Base-by-base conservation (phyloP, 345 rosid species). In the Kandelia obovata region DNA sequence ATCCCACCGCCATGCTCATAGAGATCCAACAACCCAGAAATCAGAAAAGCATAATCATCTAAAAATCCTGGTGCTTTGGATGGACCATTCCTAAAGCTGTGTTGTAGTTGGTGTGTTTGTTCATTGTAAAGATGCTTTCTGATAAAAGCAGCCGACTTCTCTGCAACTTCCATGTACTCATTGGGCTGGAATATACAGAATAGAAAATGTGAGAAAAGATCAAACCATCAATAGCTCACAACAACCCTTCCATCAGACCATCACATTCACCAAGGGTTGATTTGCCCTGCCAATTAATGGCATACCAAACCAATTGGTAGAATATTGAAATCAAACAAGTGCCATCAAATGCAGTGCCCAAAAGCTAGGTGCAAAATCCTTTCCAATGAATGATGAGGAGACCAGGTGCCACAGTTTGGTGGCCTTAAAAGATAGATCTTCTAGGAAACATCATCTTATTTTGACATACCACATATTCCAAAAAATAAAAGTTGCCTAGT, bases 61-160 rank as follows among this genome's bases (percentile, higher is more conserved):
- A 94, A 72, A 69, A 94, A 94, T 58, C 91, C 98, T 16, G 98
- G 98, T 61, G 98, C 98, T 79, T 78, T 89, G 0, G 97, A 88
- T 46, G 98, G 97, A 55, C 96, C 98, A 65, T 89, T 56, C 28
- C 59, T 56, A 56, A 56, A 56, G 59, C 59, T 56, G 59, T 56
- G 59, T 25, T 7, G 31, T 9, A 56, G 59, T n/a, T 15, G 26
- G 17, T 19, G 19, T 10, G 89, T 79, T 16, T 87, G 81, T 67
- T 83, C 84, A 71, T 85, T 78, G 62, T 89, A 94, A 8, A 94
- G 92, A 80, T 82, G 79, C 66, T 30, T 74, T 81, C 80, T 87
- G 53, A 94, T 84, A 61, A 94, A 94, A 71, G 71, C 68, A 31
- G 95, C 95, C 10, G 96, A 97, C 75, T 84, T 91, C 79, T 89